Base-by-base conservation (phyloP, 2,329 filamentous ascomycete species). In the Ophiostoma piceae region DNA sequence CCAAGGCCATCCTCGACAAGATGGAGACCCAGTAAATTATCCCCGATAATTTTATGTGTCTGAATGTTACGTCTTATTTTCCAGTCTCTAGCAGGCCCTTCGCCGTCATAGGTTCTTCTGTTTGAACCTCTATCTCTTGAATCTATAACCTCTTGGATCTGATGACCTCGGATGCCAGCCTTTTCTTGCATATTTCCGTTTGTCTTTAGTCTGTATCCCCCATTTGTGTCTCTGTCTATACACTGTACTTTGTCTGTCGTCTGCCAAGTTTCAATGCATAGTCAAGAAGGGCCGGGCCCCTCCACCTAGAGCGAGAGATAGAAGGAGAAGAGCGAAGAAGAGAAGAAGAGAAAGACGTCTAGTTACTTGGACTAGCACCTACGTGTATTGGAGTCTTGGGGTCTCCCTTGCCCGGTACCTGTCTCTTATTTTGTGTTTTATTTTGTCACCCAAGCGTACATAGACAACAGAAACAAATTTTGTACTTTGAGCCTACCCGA, bases 1-100 rank as follows among this genome's bases (percentile, higher is more conserved):
- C 95, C 77, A 87, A 90, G 77, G 94, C 95, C 76, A 91, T 99
- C 78, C 86, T 99, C 78, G 88, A 94, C 84, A 92, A 95, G 87
- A 96, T 99, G 93, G 94, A 98, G 85, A 82, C 84, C 75, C 77
- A 89, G 79, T 90, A 87, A 35, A 65, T 22, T 11, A 6, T 62
- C 60, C 2, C 29, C 1, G 29, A 8, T 64, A 32, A 14, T 64
- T 32, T 39, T 5, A 39, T n/a, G 1, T n/a, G 57, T 62, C 57
- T 29, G 16, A 16, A 12, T 35, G 57, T 35, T 32, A 19, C 29
- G 26, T 64, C 29, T 16, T 35, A 16, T 26, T 62, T 11, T 16
- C 4, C 11, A 62, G 57, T 62, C 26, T 16, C 29, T 7, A 62
- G 57, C 22, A 57, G 51, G 51, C 51, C 26, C 3, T 26, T 29